Evolutionary conservation across 2,329 filamentous ascomycete species (phyloP), one percentile per base, ranked within the genome.

Genomic region (Aspergillus melleus): DNA sequence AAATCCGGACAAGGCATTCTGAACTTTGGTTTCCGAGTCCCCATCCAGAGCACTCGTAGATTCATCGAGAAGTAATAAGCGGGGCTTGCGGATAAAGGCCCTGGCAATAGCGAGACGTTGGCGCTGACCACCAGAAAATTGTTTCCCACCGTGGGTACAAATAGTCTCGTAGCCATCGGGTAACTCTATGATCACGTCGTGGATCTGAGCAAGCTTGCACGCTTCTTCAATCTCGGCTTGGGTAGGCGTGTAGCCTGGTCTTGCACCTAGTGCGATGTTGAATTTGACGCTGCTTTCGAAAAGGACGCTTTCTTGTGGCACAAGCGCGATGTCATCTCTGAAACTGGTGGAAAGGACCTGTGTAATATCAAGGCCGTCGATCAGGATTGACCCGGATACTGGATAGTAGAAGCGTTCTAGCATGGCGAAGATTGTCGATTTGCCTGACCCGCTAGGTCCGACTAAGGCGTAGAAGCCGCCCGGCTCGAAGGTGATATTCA

Each of bases 381-480:
- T 79, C 5, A 78, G 66, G 24, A 87, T 79, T 0, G 71, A 69
- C 0, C 85, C 85, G 0, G 78, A 75, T 1, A 76, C 73, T 0
- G 83, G 79, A 1, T 67, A 72, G 68, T 86, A 86, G 62, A 87
- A 81, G 5, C 83, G 78, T 67, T 86, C 81, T 6, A 82, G 62
- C 50, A 81, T 68, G 3, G 83, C 80, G 66, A 89, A 80, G 44
- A 87, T 84, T 19, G 86, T 89, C 1, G 85, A 88, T 68, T 90
- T 90, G 1, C 87, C 87, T 1, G 86, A 84, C 2, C 87, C 87
- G 0, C 84, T 87, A 1, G 86, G 84, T 0, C 87, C 87, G 91
- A 92, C 87, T 20, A 82, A 74, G 4, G 79, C 80, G 11, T 72
- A 77, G 62, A 78, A 79, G 50, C 72, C 64, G 3, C 73, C 74